Base-by-base conservation (phyloP, 768 basidiomycete species). In the Leccinum obscurum region DNA sequence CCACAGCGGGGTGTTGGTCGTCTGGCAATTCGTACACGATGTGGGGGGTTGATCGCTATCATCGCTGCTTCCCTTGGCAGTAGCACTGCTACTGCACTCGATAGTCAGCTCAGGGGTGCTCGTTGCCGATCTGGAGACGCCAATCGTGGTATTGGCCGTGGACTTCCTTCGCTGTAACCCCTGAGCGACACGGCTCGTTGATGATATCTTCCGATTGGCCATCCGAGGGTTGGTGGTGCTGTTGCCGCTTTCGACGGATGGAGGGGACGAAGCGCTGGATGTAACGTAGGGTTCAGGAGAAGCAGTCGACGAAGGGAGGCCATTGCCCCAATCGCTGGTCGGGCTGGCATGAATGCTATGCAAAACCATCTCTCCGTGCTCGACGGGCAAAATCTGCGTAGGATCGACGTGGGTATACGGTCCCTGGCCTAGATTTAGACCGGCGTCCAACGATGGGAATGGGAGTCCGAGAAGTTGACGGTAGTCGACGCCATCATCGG, bases 1-100 rank as follows among this genome's bases (percentile, higher is more conserved):
- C 93, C 93, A 96, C 51, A 96, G 77, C 9, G 93, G 93, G 41
- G 95, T 98, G 70, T 94, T 97, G 13, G 92, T 95, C 57, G 95
- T 98, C 67, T 92, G 88, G 74, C 95, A 98, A 70, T 98, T 98
- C 6, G 92, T 93, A 73, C 95, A 98, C 30, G 91, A 78, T 2
- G 93, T 97, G 9, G 89, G 92, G 7, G 85, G 71, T 59, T 83
- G 80, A 51, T 92, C 90, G 55, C 81, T 84, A 57, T 90, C 88
- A 62, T 89, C 92, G 52, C 79, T 79, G 48, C 72, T 77, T 26
- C 77, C 78, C 64, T 79, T 81, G 58, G 65, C 68, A 58, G 64
- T 69, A 55, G 59, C 67, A 62, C 65, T 67, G 59, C 68, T 71
- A 56, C 71, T 68, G 44, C 72, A 69, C 53, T 69, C 72, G 4